Percentiles rank a stretch among this genome's conserved stretches.
Evolutionary conservation across 116 monocot species (phyloP).

Genomic region (Posidonia oceanica): DNA sequence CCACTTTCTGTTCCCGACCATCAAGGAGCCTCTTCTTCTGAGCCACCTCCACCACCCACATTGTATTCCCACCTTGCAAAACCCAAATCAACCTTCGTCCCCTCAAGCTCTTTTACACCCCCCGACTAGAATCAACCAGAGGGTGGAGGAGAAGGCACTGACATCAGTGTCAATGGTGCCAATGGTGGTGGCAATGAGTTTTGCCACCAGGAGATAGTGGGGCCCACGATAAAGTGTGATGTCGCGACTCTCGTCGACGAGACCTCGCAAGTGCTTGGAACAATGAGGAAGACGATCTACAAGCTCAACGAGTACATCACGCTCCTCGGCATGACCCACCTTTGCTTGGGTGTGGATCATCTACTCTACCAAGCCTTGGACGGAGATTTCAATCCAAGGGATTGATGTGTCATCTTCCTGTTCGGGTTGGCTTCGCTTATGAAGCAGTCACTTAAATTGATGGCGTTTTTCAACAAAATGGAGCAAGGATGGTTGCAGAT

Average conservation of each 20-base stretch:
- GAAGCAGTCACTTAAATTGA: conserved; percentile 61
- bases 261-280: conserved; percentile 53
- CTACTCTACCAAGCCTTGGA: conserved; percentile 26
- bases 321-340: conserved; percentile 56
- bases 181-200: conserved; percentile 9
- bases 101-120: no score
- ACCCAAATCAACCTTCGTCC: no score
- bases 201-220: conserved; percentile 73
- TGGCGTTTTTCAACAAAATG: conserved; percentile 79
- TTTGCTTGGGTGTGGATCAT: conserved; percentile 72
- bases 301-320: conserved; percentile 48
- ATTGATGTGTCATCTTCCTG: conserved; percentile 61
- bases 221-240: conserved; percentile 87
- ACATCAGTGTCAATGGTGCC: no score
- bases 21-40: no score
- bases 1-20: no score
- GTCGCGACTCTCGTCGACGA: conserved; percentile 61
- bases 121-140: no score
- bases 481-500: conserved; percentile 92
- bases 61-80: no score
- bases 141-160: no score
- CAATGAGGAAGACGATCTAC: conserved; percentile 42
- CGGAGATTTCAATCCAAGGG: conserved; percentile 39
- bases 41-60: no score
- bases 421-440: conserved; percentile 51